Evolutionary conservation across 129 eudicot genomes (phyloP).

Genomic region (Flaveria robusta): DNA sequence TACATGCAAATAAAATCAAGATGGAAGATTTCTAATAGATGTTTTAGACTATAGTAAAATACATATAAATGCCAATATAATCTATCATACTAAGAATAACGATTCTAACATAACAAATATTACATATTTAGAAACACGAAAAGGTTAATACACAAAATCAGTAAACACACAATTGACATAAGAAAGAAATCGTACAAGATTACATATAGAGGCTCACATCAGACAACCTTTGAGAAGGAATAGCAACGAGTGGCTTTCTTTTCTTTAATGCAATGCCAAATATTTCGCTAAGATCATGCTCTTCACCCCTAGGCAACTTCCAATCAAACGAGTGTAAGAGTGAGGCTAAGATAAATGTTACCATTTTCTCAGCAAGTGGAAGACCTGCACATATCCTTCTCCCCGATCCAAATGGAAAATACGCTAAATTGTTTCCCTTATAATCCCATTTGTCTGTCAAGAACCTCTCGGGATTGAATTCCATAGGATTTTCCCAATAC

Average conservation of each 20-base stretch:
- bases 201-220: constrained; percentile 9
- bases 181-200: background rate
- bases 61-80: too few relatives aligned
- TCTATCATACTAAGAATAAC: too few relatives aligned
- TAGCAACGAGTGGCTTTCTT: constrained; percentile 13
- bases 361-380: constrained; percentile 25
- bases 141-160: too few relatives aligned
- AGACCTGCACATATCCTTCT: constrained; percentile 14
- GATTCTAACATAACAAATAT: too few relatives aligned
- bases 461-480: constrained; percentile 25
- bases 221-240: constrained; percentile 21
- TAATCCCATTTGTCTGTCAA: constrained; percentile 14
- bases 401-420: constrained; percentile 20
- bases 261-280: constrained; percentile 14
- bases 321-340: constrained; percentile 20
- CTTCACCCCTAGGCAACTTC: constrained; percentile 18
- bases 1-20: too few relatives aligned
- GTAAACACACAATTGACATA: too few relatives aligned
- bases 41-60: too few relatives aligned
- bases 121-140: too few relatives aligned
- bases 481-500: constrained; percentile 18
- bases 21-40: too few relatives aligned
- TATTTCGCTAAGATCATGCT: constrained; percentile 13
- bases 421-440: background rate
- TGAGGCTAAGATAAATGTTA: constrained; percentile 1